Evolutionary conservation across 257 asterid species (phyloP).

Genomic region (Solanum appendiculatum): DNA sequence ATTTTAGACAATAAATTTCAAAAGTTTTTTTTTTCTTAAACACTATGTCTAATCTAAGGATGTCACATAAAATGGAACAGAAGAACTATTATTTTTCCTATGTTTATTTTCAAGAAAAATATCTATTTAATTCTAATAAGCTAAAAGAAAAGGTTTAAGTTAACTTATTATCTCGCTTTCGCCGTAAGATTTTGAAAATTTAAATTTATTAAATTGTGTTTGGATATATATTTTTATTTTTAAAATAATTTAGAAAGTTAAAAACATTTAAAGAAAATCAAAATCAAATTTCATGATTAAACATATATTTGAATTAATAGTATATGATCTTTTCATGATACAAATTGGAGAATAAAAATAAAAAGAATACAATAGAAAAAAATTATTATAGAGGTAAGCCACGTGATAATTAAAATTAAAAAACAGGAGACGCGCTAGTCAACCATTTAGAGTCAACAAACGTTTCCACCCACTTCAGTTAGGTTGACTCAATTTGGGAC

Average conservation of each 20-base stretch:
- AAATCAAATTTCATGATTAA: neutral
- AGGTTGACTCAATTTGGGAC: neutral
- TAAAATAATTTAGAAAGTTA: neutral
- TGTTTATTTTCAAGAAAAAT: neutral
- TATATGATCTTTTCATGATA: neutral
- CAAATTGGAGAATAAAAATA: neutral
- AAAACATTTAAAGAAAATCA: neutral
- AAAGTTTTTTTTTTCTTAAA: too few species aligned
- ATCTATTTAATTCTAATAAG: neutral
- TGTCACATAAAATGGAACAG: neutral
- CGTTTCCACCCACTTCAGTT: neutral
- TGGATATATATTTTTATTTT: neutral
- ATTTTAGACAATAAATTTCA: too few species aligned
- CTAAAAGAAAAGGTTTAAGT: neutral
- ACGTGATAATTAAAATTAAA: neutral
- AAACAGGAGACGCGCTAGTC: neutral
- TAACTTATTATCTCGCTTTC: neutral
- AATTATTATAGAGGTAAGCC: neutral
- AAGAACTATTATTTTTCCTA: rapidly evolving
- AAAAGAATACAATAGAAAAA: neutral
- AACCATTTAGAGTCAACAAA: neutral
- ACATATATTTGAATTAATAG: neutral
- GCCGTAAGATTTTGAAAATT: too few species aligned
- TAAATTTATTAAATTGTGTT: too few species aligned
- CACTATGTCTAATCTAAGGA: too few species aligned